Evolutionary conservation across 768 basidiomycete genomes (phyloP), one percentile per base, ranked within the genome.

Genomic region (Rickenella mellea): DNA sequence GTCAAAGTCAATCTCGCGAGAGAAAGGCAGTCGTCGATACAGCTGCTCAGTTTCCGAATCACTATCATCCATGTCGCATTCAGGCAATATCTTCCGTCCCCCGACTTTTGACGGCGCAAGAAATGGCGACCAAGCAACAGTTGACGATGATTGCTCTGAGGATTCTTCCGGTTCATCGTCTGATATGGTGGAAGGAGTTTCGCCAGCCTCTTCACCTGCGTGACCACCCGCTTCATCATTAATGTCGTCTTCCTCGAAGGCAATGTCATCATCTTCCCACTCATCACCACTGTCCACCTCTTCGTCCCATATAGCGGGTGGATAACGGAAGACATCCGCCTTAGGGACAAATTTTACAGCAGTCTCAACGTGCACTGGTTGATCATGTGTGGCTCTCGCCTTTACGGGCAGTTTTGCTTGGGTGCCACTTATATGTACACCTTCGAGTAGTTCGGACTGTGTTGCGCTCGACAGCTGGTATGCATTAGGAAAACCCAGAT

Each of bases 271-370:
- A 22, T 80, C 74, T n/a, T 80, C 80, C 48, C 69, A 69, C 33
- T 75, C 67, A 20, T 69, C 75, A 28, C 66, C 73, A 2, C 73
- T 60, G 22, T 73, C 74, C 33, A 83, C 82, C 1, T 83, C 85
- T 20, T 90, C 85, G 39, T 73, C 74, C 83, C 83, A 90, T 14
- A 90, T 78, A 0, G 84, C 80, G 1, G 86, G 87, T 0, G 83
- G 80, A 53, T 89, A 91, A 17, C 83, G 74, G 54, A 80, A 76
- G 0, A 86, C 77, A 19, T 66, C 71, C 35, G 80, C 71, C 6
- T 78, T 67, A 10, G 77, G 66, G 2, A 74, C 83, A 63, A 97
- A 96, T 37, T 77, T 67, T 45, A 97, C 85, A 27, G 67, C 66
- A 42, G 62, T 77, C 44, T 54, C 53, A 58, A 44, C 44, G 62